phyloP scores from a whole-genome alignment of 1,284 basidiomycete species.

The Ceratobasidium sp. region DNA sequence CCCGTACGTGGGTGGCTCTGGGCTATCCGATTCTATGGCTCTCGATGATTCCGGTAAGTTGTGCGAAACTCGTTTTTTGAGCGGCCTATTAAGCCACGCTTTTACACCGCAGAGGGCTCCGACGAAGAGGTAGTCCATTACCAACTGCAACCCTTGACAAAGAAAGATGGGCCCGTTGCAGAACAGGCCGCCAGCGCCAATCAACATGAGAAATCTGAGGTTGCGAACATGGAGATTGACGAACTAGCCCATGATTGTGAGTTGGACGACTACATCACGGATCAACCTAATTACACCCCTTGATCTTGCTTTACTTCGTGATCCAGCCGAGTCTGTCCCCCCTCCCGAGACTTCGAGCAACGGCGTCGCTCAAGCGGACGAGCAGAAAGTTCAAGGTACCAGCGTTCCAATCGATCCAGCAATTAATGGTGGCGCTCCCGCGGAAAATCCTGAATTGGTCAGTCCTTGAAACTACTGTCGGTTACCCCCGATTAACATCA shows the following conservation, averaged over 20 bases:
- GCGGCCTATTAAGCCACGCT: not conserved
- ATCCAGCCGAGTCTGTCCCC: constrained; percentile 12
- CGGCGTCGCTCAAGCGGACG: not conserved
- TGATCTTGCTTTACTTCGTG: not conserved
- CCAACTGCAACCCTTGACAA: constrained; percentile 34
- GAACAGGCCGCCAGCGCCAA: constrained; percentile 15
- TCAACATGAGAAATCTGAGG: constrained; percentile 11
- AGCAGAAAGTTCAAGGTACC: not conserved
- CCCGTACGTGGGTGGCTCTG: not conserved
- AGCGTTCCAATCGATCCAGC: constrained; percentile 6
- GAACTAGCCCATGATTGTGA: constrained; percentile 12
- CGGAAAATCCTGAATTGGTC: constrained; percentile 36
- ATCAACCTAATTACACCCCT: not conserved
- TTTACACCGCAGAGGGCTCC: constrained; percentile 17
- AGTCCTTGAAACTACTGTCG: not conserved
- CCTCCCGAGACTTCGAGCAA: not conserved
- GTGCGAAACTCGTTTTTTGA: not conserved
- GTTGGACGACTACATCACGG: not conserved
- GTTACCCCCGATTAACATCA: not conserved
- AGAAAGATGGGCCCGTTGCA: constrained; percentile 21
- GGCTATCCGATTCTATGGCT: constrained; percentile 15
- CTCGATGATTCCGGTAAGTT: constrained; percentile 30
- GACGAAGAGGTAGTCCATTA: constrained; percentile 38
- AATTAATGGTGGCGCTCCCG: not conserved
- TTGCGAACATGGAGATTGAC: constrained; percentile 26